Conservation (phyloP, 225 moss, liverwort and hornwort species). For the Sphagnum contortum region DNA sequence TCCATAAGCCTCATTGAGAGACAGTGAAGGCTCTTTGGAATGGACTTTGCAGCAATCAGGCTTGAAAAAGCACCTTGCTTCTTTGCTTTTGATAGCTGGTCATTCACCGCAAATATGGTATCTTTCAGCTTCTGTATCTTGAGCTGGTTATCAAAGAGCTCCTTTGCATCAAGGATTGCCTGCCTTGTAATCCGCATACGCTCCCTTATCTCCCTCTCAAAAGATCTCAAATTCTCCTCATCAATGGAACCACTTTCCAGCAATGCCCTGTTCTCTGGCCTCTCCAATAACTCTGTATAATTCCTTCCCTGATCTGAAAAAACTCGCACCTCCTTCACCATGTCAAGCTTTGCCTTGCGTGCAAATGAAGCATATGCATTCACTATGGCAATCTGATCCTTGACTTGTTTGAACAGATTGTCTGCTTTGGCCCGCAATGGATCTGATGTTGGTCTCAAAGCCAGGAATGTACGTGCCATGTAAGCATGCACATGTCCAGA, state of each 20-base stretch:
- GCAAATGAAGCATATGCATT: conserved; percentile 42
- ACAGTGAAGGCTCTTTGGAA: conserved; percentile 61
- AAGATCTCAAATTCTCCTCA: conserved; percentile 33
- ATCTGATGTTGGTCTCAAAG: conserved; percentile 32
- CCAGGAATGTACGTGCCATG: conserved; percentile 51
- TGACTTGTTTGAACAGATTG: conserved; percentile 34
- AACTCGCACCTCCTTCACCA: conserved; percentile 45
- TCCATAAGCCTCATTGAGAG: conserved; percentile 60
- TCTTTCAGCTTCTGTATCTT: conserved; percentile 64
- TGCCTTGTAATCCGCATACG: conserved; percentile 33
- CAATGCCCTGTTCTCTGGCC: conserved; percentile 36
- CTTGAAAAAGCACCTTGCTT: conserved; percentile 54
- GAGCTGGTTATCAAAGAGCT: conserved; percentile 49
- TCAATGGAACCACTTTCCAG: conserved; percentile 29
- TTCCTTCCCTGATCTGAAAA: conserved; percentile 50
- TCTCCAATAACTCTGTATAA: conserved; percentile 37
- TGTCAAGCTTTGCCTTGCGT: conserved; percentile 47
- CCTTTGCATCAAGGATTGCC: conserved; percentile 39
- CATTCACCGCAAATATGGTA: conserved; percentile 44
- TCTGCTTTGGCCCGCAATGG: conserved; percentile 46
- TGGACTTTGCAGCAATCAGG: conserved; percentile 54
- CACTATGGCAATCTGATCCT: conserved; percentile 47
- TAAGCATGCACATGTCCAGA: conserved; percentile 43
- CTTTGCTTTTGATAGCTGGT: conserved; percentile 47
- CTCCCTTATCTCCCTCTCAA: conserved; percentile 49